Base-by-base conservation (phyloP, 1,284 basidiomycete genomes). In the Marasmius fiardii region DNA sequence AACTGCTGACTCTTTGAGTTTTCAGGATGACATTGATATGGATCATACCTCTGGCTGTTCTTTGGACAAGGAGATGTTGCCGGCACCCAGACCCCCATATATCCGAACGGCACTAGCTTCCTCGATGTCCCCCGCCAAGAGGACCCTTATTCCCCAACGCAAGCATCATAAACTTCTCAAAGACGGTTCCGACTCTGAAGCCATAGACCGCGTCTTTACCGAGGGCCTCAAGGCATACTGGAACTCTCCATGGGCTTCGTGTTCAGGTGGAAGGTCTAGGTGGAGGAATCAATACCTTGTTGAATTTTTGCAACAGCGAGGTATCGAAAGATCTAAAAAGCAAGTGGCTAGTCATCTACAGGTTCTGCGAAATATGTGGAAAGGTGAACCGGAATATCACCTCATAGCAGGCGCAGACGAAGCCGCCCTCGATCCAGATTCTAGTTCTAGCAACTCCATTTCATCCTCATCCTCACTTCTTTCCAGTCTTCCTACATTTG, bases 331-430 rank as follows among this genome's bases (percentile, higher is more conserved):
- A 34, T 79, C 86, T 41, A 90, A 89, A 77, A 91, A 91, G 67
- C 88, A 91, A 68, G 89, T 92, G 62, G 89, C 90, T 18, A 88
- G 85, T 66, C 89, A 92, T 65, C 88, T 92, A 52, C 89, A 92
- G 66, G 89, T 91, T 55, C 69, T 91, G 49, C 76, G 88, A 45
- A 91, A 90, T 66, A 91, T 91, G 88, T 90, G 88, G 88, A 90
- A 90, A 66, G 88, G 87, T 34, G 82, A 88, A 58, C 53, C 61
- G 74, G 69, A 76, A 61, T 73, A 67, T 58, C 70, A 86, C 63
- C 79, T 90, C 53, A 87, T 90, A 60, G 86, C 86, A 4, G 88
- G 81, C 51, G 85, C 85, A 43, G 89, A 91, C 62, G 88, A 90
- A 62, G 73, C 86, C 26, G 81, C 78, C 58, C 72, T 86, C 55